Evolutionary conservation across 805 yeast species (phyloP), one percentile per base, ranked within the genome.

Genomic region (Zygosaccharomyces rouxii): DNA sequence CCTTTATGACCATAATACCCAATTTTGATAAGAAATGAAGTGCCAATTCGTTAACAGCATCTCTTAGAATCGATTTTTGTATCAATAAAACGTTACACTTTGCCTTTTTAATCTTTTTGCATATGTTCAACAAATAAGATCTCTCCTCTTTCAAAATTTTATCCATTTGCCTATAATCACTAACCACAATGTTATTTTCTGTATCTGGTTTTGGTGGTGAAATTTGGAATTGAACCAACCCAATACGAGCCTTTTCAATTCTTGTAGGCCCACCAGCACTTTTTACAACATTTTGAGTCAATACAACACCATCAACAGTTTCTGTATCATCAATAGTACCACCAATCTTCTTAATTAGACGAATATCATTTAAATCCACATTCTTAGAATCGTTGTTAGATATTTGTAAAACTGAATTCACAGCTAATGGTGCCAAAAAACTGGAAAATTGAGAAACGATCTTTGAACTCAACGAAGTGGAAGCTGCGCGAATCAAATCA

Each of bases 161-260:
- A 71, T 94, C 99, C 99, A 94, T 94, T 71, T 94, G 99, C 71
- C 99, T 81, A 74, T 94, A 94, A 70, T 94, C 99, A 65, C 87
- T 94, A 47, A 94, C 98, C 49, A 94, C 96, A 43, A 94, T 92
- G 66, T 90, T 92, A 70, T 94, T 94, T 73, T 94, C 99, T 85
- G 95, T 85, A 65, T 89, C 97, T 18, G 97, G 97, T 67, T 89
- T 89, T 56, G 97, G 97, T 21, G 97, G 97, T 18, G 96, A 88
- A 54, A 89, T 78, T 75, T 87, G 99, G 75, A 87, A 94, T 74
- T 89, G 99, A 63, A 86, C 80, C 63, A 86, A 78, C 25, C 86
- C 98, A 65, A 89, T 89, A 56, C 77, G 79, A 13, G 99, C 98
- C 75, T 90, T 92, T 66, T 94, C 99, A 67, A 88, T 79, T 65